A percentile compares a stretch with the other conserved stretches of the same genome.
phyloP scores from a whole-genome alignment of 169 alveolate species.

The Amoebophrya sp. region DNA sequence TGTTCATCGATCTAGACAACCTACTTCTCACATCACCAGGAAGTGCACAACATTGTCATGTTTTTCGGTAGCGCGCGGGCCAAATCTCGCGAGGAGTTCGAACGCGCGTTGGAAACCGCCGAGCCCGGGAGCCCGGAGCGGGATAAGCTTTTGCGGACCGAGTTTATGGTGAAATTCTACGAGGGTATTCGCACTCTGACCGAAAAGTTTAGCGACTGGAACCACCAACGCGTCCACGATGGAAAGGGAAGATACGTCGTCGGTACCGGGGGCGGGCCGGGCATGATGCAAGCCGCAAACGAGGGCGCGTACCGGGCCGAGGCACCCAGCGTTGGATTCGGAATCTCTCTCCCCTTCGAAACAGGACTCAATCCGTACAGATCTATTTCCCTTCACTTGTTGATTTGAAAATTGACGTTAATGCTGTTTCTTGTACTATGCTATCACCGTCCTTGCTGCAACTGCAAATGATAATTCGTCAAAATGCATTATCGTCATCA shows the following conservation, averaged over 20 bases:
- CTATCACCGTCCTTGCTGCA: too few species aligned
- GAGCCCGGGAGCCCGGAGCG: background rate
- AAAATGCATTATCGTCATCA: too few species aligned
- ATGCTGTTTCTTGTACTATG: too few species aligned
- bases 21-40: background rate
- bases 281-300: conserved; percentile 19
- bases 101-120: background rate
- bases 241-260: background rate
- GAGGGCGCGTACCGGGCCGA: background rate
- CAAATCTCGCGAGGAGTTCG: background rate
- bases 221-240: background rate
- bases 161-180: background rate
- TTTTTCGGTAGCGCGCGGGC: background rate
- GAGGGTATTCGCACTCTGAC: conserved; percentile 12
- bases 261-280: background rate
- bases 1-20: too few species aligned
- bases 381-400: too few species aligned
- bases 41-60: background rate
- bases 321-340: conserved; percentile 32
- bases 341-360: conserved; percentile 59
- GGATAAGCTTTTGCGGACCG: background rate
- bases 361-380: conserved; percentile 47
- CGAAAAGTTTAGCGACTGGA: background rate
- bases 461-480: too few species aligned
- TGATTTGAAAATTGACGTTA: too few species aligned